Conservation (phyloP, 2,329 filamentous ascomycete species). For the Fusarium oxysporum region DNA sequence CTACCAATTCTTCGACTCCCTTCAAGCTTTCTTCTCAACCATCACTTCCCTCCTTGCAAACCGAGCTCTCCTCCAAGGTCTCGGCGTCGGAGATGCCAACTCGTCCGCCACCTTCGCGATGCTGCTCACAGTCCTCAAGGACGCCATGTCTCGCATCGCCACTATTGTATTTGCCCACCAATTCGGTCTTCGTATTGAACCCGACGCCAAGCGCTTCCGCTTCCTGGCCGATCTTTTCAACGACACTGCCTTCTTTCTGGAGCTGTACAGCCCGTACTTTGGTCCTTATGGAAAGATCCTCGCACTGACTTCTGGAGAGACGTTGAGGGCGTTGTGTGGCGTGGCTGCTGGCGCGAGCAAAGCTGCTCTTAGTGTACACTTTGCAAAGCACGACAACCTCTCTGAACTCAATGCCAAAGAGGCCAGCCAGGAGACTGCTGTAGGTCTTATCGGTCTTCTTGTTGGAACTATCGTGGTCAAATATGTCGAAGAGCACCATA, state of each 20-base stretch:
- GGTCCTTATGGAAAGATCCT: conserved; percentile 63
- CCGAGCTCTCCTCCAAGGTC: conserved; percentile 79
- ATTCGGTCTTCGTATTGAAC: conserved; percentile 84
- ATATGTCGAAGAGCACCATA: conserved; percentile 73
- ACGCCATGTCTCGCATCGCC: conserved; percentile 82
- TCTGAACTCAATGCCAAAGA: conserved; percentile 96
- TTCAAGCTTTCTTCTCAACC: conserved; percentile 86
- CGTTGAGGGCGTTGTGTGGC: conserved; percentile 77
- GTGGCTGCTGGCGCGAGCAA: conserved; percentile 92
- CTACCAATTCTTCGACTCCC: conserved; percentile 77
- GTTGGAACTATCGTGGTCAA: conserved; percentile 85
- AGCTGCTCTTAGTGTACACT: conserved; percentile 90
- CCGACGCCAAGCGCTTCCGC: conserved; percentile 90
- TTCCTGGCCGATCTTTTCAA: conserved; percentile 91
- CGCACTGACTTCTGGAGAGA: conserved; percentile 62
- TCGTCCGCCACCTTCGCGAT: conserved; percentile 85
- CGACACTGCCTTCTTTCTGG: conserved; percentile 86
- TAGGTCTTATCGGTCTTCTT: conserved; percentile 89
- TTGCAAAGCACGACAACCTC: conserved; percentile 86
- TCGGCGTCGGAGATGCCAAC: conserved; percentile 85
- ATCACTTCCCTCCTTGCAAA: conserved; percentile 84
- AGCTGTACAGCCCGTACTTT: conserved; percentile 82
- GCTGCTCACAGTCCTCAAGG: conserved; percentile 84
- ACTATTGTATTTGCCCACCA: conserved; percentile 89
- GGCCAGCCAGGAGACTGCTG: conserved; percentile 93